Base-by-base conservation (phyloP, 108 stramenopile species). In the Cyclotella atomus region DNA sequence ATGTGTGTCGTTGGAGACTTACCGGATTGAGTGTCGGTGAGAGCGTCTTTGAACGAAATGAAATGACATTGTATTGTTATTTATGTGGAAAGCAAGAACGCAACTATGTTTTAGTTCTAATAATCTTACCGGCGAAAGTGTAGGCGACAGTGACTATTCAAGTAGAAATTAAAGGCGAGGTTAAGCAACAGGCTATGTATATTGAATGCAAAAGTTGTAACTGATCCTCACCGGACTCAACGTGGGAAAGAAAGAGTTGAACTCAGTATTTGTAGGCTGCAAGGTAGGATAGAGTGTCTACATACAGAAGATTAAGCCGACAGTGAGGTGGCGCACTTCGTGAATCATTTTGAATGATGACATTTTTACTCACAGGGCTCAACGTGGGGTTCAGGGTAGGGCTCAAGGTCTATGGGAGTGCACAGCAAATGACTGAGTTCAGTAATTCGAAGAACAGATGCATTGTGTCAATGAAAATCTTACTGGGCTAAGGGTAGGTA, bases 141-240 rank as follows among this genome's bases (percentile, higher is more conserved):
- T 52, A 23, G 52, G 52, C 3, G 52, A 52, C 2, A 52, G 21
- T n/a, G 52, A 23, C 52, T 52, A 23, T 52, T n/a, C n/a, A n/a
- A n/a, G n/a, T n/a, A n/a, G n/a, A n/a, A n/a, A n/a, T 52, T 23
- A 4, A 23, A 52, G 1, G n/a, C 9, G 21, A 52, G 2, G 21
- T 52, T 2, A 3, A 23, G 24, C 4, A 23, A 2, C 10, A 23
- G 21, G 21, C 9, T 21, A 19, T 1, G n/a, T 49, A 23, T 52
- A 23, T 23, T 1, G 1, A 23, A 5, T 23, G 21, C 52, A 21
- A 21, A 9, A 4, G 19, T 10, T 3, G 10, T 21, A 2, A 23
- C n/a, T n/a, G n/a, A n/a, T n/a, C 24, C 52, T 21, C 24, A 52
- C 52, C 52, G 52, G 52, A 52, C 52, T 52, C 52, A 52, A 23